phyloP scores from a whole-genome alignment of 352 stramenopile genomes.

The Phytophthora ohioensis region DNA sequence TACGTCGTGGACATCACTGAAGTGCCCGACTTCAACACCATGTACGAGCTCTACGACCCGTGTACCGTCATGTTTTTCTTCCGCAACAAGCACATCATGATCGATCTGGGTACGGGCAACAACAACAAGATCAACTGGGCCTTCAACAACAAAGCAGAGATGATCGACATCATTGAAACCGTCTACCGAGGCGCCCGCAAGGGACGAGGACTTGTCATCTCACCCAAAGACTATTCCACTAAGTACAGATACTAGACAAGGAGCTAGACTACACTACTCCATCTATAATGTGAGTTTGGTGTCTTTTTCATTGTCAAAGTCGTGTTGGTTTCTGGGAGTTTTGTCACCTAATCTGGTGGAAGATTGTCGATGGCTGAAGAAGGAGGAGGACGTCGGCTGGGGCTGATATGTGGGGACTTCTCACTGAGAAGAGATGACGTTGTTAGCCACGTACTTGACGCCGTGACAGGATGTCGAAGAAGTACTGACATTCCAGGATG shows the following conservation, averaged over 20 bases:
- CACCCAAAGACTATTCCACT: slow-evolving; percentile 99
- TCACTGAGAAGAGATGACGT: too few species aligned
- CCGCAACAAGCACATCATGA: slow-evolving; percentile 99
- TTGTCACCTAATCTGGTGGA: slow-evolving; percentile 7
- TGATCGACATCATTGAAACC: slow-evolving; percentile 99
- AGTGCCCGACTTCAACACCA: slow-evolving; percentile 99
- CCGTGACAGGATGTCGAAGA: slow-evolving; percentile 93
- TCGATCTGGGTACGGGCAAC: slow-evolving; percentile 99
- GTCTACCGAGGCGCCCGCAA: slow-evolving; percentile 98
- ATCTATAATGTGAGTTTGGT: slow-evolving; percentile 11
- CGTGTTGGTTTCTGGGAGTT: slow-evolving; percentile 16
- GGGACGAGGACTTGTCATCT: slow-evolving; percentile 97
- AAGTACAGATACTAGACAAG: slow-evolving; percentile 96
- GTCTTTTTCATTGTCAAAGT: not conserved
- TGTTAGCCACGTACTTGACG: slow-evolving; percentile 48
- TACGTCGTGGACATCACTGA: slow-evolving; percentile 96
- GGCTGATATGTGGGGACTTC: too few species aligned
- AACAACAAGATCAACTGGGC: slow-evolving; percentile 99
- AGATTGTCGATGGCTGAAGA: slow-evolving; percentile 23
- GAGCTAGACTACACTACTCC: not conserved
- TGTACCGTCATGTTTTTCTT: slow-evolving; percentile 99
- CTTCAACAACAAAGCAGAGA: slow-evolving; percentile 97
- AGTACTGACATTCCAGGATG: slow-evolving; percentile 92
- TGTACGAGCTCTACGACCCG: slow-evolving; percentile 99
- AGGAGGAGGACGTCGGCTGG: not conserved